phyloP scores from a whole-genome alignment of 345 rosid species.

The Bretschneidera sinensis region DNA sequence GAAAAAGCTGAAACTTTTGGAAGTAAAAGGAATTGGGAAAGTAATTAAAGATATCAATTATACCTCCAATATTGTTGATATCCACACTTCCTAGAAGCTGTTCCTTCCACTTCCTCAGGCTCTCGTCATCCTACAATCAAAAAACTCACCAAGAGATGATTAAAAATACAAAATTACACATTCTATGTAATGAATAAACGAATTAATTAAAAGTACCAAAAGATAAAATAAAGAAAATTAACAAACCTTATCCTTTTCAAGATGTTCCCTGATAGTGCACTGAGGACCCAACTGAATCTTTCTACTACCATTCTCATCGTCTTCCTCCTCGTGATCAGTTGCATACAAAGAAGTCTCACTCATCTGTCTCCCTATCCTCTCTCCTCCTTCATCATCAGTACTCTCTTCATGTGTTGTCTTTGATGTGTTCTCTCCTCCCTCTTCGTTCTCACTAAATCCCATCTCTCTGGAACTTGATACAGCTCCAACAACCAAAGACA shows the following conservation, averaged over 20 bases:
- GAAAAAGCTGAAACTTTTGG: too few species aligned
- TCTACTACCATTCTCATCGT: constrained; percentile 31
- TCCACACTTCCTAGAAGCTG: constrained; percentile 78
- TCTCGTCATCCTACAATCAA: constrained; percentile 83
- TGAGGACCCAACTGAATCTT: constrained; percentile 69
- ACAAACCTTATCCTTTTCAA: constrained; percentile 65
- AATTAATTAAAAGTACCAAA: background rate
- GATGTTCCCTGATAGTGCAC: constrained; percentile 63
- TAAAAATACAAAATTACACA: background rate
- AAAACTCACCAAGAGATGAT: too few species aligned
- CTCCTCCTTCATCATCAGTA: constrained; percentile 30
- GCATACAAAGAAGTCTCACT: constrained; percentile 39
- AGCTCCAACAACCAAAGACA: constrained; percentile 48
- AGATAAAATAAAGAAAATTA: background rate
- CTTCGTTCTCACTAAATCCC: constrained; percentile 46
- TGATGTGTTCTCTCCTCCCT: constrained; percentile 16
- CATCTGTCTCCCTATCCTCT: constrained; percentile 32
- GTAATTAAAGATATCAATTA: background rate
- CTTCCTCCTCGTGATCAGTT: constrained; percentile 54
- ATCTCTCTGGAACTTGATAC: constrained; percentile 44
- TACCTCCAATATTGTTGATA: constrained; percentile 67
- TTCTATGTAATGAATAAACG: too few species aligned
- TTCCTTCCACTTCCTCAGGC: constrained; percentile 81
- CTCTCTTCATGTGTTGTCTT: constrained; percentile 15
- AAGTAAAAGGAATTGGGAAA: background rate